These are phyloP conservation scores for Lachancea waltii DNA, from an alignment of 805 yeast species.

Conservation along the genomic window DNA sequence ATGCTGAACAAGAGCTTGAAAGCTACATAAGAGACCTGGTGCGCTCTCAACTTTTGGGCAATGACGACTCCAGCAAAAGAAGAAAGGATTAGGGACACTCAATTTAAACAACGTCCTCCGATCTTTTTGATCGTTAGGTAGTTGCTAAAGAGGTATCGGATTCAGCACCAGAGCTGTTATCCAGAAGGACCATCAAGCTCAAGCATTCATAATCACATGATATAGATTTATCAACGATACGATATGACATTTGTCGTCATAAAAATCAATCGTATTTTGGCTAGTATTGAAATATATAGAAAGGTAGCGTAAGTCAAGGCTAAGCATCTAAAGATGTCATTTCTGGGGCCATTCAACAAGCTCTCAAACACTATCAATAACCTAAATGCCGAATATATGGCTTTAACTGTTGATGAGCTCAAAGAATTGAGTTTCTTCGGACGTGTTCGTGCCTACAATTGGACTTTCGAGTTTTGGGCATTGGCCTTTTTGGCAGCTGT, in stretches of 20 bases:
- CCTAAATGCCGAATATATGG: constrained; percentile 28
- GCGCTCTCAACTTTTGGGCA: constrained; percentile 40
- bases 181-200: too few species aligned
- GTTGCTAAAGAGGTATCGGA: too few species aligned
- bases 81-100: background rate
- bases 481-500: constrained; percentile 45
- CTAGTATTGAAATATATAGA: too few species aligned
- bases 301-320: background rate
- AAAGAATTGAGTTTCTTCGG: constrained; percentile 49
- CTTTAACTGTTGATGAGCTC: constrained; percentile 44
- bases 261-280: too few species aligned
- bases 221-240: too few species aligned
- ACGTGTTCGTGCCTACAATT: constrained; percentile 58
- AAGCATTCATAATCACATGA: too few species aligned
- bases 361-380: constrained; percentile 17
- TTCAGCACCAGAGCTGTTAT: too few species aligned
- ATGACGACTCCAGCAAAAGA: constrained; percentile 4
- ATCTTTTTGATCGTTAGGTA: too few species aligned
- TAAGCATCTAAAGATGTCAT: constrained; percentile 4
- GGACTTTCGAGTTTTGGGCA: constrained; percentile 67
- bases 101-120: too few species aligned
- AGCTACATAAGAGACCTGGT: constrained; percentile 62
- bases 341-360: constrained; percentile 15
- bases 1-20: constrained; percentile 73
- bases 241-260: too few species aligned